Base-by-base conservation (phyloP, 495 filamentous ascomycete genomes). In the Lasiosphaeriaceae sp. region DNA sequence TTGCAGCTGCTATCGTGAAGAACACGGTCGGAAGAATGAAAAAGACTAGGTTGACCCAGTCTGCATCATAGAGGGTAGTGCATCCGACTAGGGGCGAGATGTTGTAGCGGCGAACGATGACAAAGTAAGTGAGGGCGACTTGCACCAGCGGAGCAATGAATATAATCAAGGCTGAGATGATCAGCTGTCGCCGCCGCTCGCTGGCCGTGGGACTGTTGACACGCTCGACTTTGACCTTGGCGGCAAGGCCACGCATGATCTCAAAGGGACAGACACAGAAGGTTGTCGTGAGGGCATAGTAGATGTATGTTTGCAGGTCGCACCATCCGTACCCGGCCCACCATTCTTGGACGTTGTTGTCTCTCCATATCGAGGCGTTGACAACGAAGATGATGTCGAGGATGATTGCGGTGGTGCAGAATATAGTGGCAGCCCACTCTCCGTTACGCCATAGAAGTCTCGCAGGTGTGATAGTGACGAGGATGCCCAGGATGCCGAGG, bases 341-440 rank as follows among this genome's bases (percentile, higher is more conserved):
- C 86, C 88, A 92, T 5, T 62, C 68, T 0, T 66, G 62, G 39
- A 85, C 74, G 60, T 93, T 76, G 67, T 94, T 85, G 16, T 78
- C 82, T 22, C 82, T 83, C 94, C 94, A 98, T 53, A 96, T 80
- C 39, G 94, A 64, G 11, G 89, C 78, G 68, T 96, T 96, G 77
- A 89, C 64, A 60, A 89, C 80, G 60, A 80, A 86, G 68, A 85
- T 77, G 20, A 87, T 7, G 67, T 93, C 92, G 64, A 84, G 66
- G 11, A 89, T 19, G 20, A 84, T 68, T 51, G 86, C 76, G 79
- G 84, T 89, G 57, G 75, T 64, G 58, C 91, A 83, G 43, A 96
- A 76, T 46, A 77, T 74, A 45, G 76, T 75, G 35, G 83, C 85
- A 11, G 82, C 80, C 47, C 86, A 69, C 60, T 90, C 89, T 4